Conservation (phyloP, 1,284 basidiomycete species). For the Gomphus sp. region DNA sequence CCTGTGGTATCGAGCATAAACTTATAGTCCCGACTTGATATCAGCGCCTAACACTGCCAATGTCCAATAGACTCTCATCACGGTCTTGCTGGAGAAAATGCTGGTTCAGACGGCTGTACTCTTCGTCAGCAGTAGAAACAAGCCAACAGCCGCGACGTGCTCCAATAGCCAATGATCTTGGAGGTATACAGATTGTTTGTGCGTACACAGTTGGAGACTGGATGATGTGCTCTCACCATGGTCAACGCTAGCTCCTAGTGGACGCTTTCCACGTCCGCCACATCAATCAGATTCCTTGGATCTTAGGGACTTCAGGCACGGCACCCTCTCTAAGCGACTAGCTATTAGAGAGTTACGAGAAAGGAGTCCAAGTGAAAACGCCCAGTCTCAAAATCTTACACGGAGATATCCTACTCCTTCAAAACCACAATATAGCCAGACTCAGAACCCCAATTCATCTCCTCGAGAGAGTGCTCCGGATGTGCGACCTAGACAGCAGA, state of each 20-base stretch:
- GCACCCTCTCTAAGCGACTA: neutral
- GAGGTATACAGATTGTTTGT: neutral
- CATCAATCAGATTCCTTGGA: neutral
- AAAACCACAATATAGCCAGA: neutral
- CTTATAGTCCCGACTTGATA: neutral
- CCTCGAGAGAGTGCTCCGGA: neutral
- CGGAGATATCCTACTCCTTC: neutral
- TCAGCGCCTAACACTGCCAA: neutral
- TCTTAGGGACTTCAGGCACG: neutral
- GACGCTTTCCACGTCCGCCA: neutral
- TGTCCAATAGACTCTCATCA: neutral
- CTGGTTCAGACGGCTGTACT: neutral
- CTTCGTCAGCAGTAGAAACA: neutral
- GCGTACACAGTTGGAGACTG: neutral
- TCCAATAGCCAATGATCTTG: neutral
- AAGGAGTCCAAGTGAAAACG: neutral
- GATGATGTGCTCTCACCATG: neutral
- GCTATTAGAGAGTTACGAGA: neutral
- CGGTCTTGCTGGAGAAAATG: neutral
- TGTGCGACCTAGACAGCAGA: neutral
- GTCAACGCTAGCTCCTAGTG: neutral
- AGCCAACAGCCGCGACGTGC: neutral
- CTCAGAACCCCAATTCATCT: neutral
- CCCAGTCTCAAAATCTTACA: neutral
- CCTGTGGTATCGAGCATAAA: constrained; percentile 56